Evolutionary conservation across 768 basidiomycete genomes (phyloP).

Genomic region (Boletus eberwhitei): DNA sequence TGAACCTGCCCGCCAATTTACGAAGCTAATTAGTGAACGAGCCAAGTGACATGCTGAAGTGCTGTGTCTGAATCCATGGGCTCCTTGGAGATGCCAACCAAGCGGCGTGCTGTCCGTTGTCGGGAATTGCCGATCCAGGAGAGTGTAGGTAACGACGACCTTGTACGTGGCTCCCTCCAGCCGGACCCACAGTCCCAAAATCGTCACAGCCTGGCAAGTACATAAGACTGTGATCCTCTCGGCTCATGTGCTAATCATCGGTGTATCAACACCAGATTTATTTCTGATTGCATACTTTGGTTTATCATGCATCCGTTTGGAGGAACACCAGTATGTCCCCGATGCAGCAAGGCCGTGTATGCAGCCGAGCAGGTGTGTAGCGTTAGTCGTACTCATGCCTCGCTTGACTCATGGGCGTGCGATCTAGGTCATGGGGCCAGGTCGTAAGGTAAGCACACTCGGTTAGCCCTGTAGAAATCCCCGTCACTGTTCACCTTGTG

Average conservation of each 20-base stretch:
- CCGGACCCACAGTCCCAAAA: not conserved
- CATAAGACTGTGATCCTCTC: not conserved
- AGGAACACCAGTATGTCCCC: conserved; percentile 67
- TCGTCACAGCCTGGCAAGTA: conserved; percentile 13
- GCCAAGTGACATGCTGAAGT: not conserved
- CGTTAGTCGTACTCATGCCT: not conserved
- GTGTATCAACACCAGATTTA: conserved; percentile 1
- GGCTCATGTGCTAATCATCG: conserved; percentile 3
- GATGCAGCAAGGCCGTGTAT: conserved; percentile 76
- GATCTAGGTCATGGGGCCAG: conserved; percentile 76
- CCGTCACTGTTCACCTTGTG: conserved; percentile 1
- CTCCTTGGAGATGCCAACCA: not conserved
- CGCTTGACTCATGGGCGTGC: conserved; percentile 7
- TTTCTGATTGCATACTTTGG: not conserved
- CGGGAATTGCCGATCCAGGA: conserved; percentile 17
- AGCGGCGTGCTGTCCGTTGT: not conserved
- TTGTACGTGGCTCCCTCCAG: not conserved
- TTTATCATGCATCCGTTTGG: conserved; percentile 66
- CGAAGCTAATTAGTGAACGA: not conserved
- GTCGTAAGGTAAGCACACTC: conserved; percentile 64
- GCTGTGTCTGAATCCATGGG: not conserved
- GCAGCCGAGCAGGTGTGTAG: conserved; percentile 77
- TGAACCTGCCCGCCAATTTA: not conserved
- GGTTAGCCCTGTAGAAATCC: not conserved
- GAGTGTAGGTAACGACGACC: not conserved